A percentile compares a stretch with the other conserved stretches of the same genome.
phyloP scores from a whole-genome alignment of 305 asterid genomes.

The Petunia hybrid region DNA sequence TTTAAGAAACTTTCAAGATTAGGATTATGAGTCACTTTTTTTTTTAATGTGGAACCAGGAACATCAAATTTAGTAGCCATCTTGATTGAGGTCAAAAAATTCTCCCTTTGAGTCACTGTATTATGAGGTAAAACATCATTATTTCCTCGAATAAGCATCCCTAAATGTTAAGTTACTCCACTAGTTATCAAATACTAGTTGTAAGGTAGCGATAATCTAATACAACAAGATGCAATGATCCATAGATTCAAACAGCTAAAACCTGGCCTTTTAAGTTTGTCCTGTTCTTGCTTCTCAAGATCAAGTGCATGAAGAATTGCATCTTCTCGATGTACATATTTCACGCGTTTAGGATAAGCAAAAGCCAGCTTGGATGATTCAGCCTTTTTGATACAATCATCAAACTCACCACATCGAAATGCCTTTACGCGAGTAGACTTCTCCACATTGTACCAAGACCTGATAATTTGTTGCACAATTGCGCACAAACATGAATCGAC shows the following conservation, averaged over 20 bases:
- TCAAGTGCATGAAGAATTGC: slow-evolving; percentile 42
- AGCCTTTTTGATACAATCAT: slow-evolving; percentile 35
- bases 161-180: too few relatives aligned
- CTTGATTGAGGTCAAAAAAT: background rate
- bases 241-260: background rate
- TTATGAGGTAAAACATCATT: background rate
- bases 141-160: background rate
- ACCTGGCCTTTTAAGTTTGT: slow-evolving; percentile 47
- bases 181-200: background rate
- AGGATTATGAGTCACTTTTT: background rate
- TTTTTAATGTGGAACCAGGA: background rate
- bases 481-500: slow-evolving; percentile 8
- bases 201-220: background rate
- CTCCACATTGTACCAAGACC: slow-evolving; percentile 52
- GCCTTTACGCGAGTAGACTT: slow-evolving; percentile 43
- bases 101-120: background rate
- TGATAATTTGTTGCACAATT: slow-evolving; percentile 31
- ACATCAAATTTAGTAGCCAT: background rate
- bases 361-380: slow-evolving; percentile 29
- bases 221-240: background rate
- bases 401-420: slow-evolving; percentile 48
- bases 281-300: slow-evolving; percentile 42
- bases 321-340: slow-evolving; percentile 33
- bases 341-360: slow-evolving; percentile 24
- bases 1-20: background rate